Evolutionary conservation across 2,329 filamentous ascomycete genomes (phyloP), one percentile per base, ranked within the genome.

Genomic region (Neofusicoccum parvum): DNA sequence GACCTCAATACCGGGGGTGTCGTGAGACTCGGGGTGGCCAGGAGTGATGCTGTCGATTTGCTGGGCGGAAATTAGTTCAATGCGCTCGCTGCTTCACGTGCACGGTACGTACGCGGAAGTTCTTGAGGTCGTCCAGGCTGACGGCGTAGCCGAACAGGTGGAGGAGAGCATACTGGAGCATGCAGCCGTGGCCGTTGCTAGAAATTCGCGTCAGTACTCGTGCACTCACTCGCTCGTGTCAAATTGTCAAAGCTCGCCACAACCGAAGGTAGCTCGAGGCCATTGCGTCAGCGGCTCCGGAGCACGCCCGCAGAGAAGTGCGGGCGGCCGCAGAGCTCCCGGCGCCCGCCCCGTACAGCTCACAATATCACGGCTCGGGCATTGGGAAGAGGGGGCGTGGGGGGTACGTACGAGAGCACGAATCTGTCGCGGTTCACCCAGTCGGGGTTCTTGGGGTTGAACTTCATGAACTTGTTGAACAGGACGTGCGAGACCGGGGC

Each of bases 381-480:
- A 64, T 64, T 41, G 43, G 32, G 15, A 23, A 2, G 36, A 41
- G 63, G 27, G 17, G 17, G 23, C n/a, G 36, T 45, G 53, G 36
- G 58, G 49, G 50, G 34, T 20, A 90, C 94, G 87, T 88, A 97
- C 94, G 95, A 99, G 80, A 99, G 93, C 69, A 99, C 93, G 78
- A 99, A 99, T 81, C 95, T 91, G 83, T 99, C 95, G 78, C 95
- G 90, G 88, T 98, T 98, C 75, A 95, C 77, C 94, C 94, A 99
- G 71, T 92, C 86, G 74, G 95, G 92, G 88, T 97, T 97, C 90
- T 97, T 96, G 76, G 95, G 95, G 90, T 98, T 99, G 88, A 97
- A 99, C 80, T 84, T 96, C 92, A 99, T 92, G 87, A 97, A 96
- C 82, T 95, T 96, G 88, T 97, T 96, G 86, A 92, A 99, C 71